Evolutionary conservation across 129 eudicot genomes (phyloP), one percentile per base, ranked within the genome.

Genomic region (Tagetes erecta): DNA sequence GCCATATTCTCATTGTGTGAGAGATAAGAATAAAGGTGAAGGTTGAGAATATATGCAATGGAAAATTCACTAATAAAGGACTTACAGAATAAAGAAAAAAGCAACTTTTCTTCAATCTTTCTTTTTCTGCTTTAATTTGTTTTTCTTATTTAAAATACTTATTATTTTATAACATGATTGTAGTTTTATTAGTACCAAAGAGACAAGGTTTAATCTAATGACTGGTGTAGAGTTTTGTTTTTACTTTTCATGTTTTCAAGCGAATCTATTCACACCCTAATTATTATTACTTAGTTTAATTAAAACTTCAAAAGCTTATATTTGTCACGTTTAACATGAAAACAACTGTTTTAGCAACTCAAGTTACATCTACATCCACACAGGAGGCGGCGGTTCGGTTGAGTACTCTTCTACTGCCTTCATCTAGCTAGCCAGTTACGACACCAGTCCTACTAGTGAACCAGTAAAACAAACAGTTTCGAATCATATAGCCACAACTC

Each of bases 1-100:
- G 62, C 59, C 8, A 77, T 50, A 76, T 78, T 69, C 69, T 44
- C 33, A 70, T 56, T 56, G 38, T 57, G 51, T 77, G 70, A 35
- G 74, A 42, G 74, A 68, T 68, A 40, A 62, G 76, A 78, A 78
- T 62, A 78, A 78, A 77, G 81, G 64, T 46, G 76, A 69, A 77
- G 71, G 77, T 46, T 56, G 40, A 76, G 80, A 68, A 67, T 76
- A 71, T 52, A 39, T 76, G 44, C 56, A 70, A 50, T 72, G 57
- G 64, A 37, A 69, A 35, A 47, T 20, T 47, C 51, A 37, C 35
- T 1, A 46, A 34, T 76, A 76, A 77, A 69, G 45, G 11, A 46
- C 27, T 20, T 20, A 20, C 70, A 78, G 82, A 64, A 79, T 72
- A 79, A 79, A 79, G 82, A 71, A 4, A 79, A 34, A 53, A 72